Evolutionary conservation across 1,284 basidiomycete species (phyloP).

Genomic region (Leccinum pallidistipes): DNA sequence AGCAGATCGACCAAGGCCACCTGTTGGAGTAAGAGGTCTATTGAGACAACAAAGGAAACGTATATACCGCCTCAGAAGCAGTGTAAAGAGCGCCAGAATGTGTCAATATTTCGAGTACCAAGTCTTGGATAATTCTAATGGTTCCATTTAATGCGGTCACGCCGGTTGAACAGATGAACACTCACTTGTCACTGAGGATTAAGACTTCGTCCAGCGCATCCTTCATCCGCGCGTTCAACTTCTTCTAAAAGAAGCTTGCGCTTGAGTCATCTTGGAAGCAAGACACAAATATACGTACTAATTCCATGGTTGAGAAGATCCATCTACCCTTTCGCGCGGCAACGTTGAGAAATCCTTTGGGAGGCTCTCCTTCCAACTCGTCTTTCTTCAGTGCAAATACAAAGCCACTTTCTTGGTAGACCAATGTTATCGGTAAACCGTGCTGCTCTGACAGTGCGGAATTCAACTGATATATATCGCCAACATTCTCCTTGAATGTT

Average conservation of each 20-base stretch:
- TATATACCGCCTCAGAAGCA: conserved; percentile 79
- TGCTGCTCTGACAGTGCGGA: conserved; percentile 58
- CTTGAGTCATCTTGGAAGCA: not conserved
- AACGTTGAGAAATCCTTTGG: conserved; percentile 70
- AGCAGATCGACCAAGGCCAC: conserved; percentile 85
- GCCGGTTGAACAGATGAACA: not conserved
- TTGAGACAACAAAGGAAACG: not conserved
- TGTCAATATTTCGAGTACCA: conserved; percentile 63
- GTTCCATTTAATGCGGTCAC: not conserved
- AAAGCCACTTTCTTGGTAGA: conserved; percentile 73
- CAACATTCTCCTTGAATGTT: conserved; percentile 88
- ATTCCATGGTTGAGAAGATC: conserved; percentile 77
- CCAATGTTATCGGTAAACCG: conserved; percentile 59
- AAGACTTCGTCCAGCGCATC: conserved; percentile 83
- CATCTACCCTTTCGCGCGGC: conserved; percentile 66
- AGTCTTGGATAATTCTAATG: conserved; percentile 69
- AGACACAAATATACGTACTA: conserved; percentile 49
- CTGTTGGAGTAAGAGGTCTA: conserved; percentile 35
- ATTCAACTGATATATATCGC: conserved; percentile 76
- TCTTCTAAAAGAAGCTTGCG: conserved; percentile 47
- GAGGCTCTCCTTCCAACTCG: conserved; percentile 62
- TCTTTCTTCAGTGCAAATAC: conserved; percentile 68
- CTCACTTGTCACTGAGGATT: conserved; percentile 74
- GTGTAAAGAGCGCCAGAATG: conserved; percentile 80
- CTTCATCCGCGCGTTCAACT: conserved; percentile 81